phyloP scores from a whole-genome alignment of 2,329 filamentous ascomycete species.

The Amauroascus verrucosus region DNA sequence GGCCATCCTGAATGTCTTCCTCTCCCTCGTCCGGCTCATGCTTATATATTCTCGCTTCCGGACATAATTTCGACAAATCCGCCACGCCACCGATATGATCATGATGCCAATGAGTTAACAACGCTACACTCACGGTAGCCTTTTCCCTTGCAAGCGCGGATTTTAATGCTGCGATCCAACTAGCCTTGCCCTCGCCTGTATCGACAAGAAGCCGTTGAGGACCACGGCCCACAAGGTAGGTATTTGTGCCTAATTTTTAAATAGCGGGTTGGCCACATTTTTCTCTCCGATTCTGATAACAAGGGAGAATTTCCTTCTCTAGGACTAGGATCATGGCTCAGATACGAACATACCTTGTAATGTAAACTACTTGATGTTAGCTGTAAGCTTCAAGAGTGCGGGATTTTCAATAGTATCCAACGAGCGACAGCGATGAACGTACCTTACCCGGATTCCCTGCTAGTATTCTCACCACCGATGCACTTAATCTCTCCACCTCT shows the following conservation, averaged over 20 bases:
- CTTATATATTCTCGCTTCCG: conserved; percentile 56
- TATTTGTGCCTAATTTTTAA: conserved; percentile 61
- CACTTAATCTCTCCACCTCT: conserved; percentile 66
- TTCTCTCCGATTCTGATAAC: too few relatives aligned
- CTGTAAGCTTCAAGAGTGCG: not conserved
- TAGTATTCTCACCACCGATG: conserved; percentile 69
- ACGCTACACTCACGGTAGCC: conserved; percentile 55
- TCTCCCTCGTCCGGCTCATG: conserved; percentile 47
- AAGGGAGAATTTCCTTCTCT: too few relatives aligned
- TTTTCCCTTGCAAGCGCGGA: conserved; percentile 56
- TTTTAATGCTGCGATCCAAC: conserved; percentile 60
- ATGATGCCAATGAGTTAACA: conserved; percentile 86
- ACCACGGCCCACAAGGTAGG: conserved; percentile 78
- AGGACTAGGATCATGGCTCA: too few relatives aligned
- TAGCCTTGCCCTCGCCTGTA: conserved; percentile 69
- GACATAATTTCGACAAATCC: conserved; percentile 57
- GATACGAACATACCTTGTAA: conserved; percentile 49
- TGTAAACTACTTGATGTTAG: conserved; percentile 39
- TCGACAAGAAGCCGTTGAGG: conserved; percentile 68
- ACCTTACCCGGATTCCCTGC: conserved; percentile 85
- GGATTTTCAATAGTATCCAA: too few relatives aligned
- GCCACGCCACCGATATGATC: conserved; percentile 73
- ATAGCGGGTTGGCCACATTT: not conserved
- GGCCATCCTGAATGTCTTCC: conserved; percentile 46
- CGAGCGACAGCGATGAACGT: too few relatives aligned